These are phyloP conservation scores for Fusarium zealandicum DNA, from an alignment of 2,329 filamentous ascomycete species.

Conservation along the genomic window DNA sequence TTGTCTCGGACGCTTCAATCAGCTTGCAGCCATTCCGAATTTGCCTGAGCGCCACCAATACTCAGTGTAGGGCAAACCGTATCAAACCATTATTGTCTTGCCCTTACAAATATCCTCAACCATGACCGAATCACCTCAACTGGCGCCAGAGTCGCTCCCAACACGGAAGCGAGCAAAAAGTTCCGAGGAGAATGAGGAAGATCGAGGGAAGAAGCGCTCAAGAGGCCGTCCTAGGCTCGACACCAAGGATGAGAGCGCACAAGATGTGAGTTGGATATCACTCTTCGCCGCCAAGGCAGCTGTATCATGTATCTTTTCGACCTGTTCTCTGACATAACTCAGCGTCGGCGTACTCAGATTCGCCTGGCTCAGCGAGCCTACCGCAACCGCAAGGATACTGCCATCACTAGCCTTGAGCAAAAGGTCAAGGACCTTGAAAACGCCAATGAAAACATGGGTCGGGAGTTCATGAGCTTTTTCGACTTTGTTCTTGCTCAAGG, in stretches of 20 bases:
- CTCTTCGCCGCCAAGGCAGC: too few relatives aligned
- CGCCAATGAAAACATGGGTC: constrained; percentile 77
- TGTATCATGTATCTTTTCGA: too few relatives aligned
- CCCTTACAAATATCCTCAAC: neutral
- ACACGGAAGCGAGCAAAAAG: constrained; percentile 37
- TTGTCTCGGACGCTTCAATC: neutral
- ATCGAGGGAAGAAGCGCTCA: constrained; percentile 63
- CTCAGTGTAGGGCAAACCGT: neutral
- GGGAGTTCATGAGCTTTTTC: constrained; percentile 71
- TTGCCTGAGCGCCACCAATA: neutral
- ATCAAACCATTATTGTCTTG: neutral
- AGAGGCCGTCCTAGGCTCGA: constrained; percentile 79
- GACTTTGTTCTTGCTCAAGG: constrained; percentile 66
- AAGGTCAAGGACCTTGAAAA: constrained; percentile 73
- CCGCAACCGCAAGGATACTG: constrained; percentile 82
- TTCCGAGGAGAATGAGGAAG: constrained; percentile 44
- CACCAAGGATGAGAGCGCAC: constrained; percentile 77
- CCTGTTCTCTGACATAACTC: constrained; percentile 32
- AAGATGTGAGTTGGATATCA: constrained; percentile 66
- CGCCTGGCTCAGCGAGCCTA: constrained; percentile 87
- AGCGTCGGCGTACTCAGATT: constrained; percentile 87
- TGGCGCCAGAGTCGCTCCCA: neutral
- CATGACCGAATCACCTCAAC: constrained; percentile 22
- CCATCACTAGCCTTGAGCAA: constrained; percentile 75
- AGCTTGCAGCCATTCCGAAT: neutral